Conservation (phyloP, 768 basidiomycete species). For the Boletus huronensis region DNA sequence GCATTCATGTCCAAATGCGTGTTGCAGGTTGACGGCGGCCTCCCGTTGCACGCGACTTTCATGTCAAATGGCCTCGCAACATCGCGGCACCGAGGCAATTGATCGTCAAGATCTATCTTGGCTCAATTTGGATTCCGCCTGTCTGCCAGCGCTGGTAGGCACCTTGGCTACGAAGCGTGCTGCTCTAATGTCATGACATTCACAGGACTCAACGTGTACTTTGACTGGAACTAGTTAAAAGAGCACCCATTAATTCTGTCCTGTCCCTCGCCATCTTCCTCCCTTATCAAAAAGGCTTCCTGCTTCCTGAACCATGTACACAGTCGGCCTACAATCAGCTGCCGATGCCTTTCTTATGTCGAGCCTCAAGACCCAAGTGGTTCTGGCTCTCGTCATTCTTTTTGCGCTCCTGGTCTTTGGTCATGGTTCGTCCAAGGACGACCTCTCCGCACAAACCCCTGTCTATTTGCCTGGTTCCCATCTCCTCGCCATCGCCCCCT, state of each 20-base stretch:
- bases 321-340: conserved; percentile 40
- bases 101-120: conserved; percentile 20
- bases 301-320: conserved; percentile 35
- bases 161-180: conserved; percentile 23
- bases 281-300: conserved; percentile 26
- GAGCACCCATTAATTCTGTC: conserved; percentile 19
- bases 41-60: conserved; percentile 19
- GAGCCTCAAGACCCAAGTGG: conserved; percentile 31
- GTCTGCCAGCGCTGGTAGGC: conserved; percentile 19
- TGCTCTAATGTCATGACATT: conserved; percentile 22
- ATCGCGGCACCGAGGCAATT: conserved; percentile 28
- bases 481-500: conserved; percentile 57
- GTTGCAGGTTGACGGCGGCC: conserved; percentile 11
- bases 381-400: conserved; percentile 32
- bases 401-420: conserved; percentile 40
- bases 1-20: conserved; percentile 6
- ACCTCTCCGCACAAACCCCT: conserved; percentile 41
- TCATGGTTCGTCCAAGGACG: conserved; percentile 42
- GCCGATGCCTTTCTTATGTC: conserved; percentile 36
- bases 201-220: conserved; percentile 25
- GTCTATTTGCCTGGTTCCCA: conserved; percentile 55
- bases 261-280: conserved; percentile 22
- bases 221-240: conserved; percentile 21
- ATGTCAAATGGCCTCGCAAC: conserved; percentile 1
- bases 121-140: conserved; percentile 11